Evolutionary conservation across 2,329 filamentous ascomycete genomes (phyloP), one percentile per base, ranked within the genome.

Genomic region (Cytospora leucostoma): DNA sequence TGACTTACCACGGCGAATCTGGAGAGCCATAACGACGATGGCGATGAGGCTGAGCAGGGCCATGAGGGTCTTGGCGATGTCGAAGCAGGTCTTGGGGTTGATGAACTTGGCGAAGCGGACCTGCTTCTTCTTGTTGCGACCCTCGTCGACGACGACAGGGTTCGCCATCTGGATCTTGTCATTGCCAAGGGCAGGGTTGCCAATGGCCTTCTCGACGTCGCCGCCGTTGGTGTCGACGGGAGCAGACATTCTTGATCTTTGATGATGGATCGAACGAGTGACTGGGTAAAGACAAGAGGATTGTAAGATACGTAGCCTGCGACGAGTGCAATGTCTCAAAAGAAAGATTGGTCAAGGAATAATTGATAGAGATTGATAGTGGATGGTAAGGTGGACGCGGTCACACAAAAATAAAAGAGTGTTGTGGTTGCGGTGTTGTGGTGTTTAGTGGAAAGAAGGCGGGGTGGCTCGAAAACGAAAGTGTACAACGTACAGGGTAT

Each of bases 1-100:
- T 27, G 40, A 53, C 56, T 56, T 40, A 52, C 56, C 51, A 51
- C 61, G 59, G 55, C 27, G 49, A 49, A 63, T 37, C 61, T 60
- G 56, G 49, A 63, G 2, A 10, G 53, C 38, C 56, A 61, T n/a
- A 11, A 56, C 56, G 19, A 65, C 53, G 38, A 64, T 21, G 47
- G 38, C 49, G 7, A 63, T 37, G 17, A 64, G 17, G 37, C 27
- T 21, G 17, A 65, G 44, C 19, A 64, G 52, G 58, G 49, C 47
- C 32, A 51, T n/a, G 40, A 53, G 44, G 32, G 35, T 34, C 52
- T 56, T 63, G 61, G 38, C 50, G 33, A 57, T 47, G 32, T 19
- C 21, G 50, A 59, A 49, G 55, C 38, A 56, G 35, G 57, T 51
- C 37, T 34, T 17, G n/a, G 17, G 17, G 13, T 58, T 63, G 32